These are phyloP conservation scores for Cordia subcordata DNA, from an alignment of 257 asterid species.

Conservation along the genomic window DNA sequence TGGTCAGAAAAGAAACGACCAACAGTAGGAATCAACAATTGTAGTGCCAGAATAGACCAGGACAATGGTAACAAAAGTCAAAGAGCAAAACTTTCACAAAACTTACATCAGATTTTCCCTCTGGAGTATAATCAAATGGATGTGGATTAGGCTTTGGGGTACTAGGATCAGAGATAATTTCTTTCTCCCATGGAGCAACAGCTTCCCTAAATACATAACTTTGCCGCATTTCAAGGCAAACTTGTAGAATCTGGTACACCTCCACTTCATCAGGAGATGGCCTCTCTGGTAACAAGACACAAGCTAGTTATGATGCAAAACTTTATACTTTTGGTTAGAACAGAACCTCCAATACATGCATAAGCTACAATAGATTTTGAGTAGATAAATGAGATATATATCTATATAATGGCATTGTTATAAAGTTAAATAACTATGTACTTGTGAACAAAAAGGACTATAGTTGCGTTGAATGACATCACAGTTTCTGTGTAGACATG, in stretches of 20 bases:
- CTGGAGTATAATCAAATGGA: conserved; percentile 69
- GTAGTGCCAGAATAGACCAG: conserved; percentile 4
- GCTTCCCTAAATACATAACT: conserved; percentile 75
- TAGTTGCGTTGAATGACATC: no score
- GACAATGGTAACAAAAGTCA: conserved; percentile 9
- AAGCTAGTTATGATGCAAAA: background rate
- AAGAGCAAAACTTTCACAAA: conserved; percentile 1
- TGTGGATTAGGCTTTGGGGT: conserved; percentile 82
- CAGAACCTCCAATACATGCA: background rate
- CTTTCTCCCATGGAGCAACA: conserved; percentile 83
- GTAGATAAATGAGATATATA: no score
- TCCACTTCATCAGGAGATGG: conserved; percentile 87
- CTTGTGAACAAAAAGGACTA: no score
- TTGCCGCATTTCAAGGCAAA: conserved; percentile 72
- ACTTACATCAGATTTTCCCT: conserved; percentile 78
- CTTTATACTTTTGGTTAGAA: background rate
- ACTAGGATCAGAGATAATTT: conserved; percentile 82
- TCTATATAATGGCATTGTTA: no score
- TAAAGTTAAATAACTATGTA: no score
- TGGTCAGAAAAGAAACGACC: conserved; percentile 11
- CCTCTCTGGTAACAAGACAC: conserved; percentile 40
- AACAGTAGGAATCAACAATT: conserved; percentile 2
- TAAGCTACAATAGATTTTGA: no score
- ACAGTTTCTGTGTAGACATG: no score
- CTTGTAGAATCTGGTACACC: conserved; percentile 70